These are phyloP conservation scores for Sclerotinia glacialis DNA, from an alignment of 2,329 filamentous ascomycete species.

Conservation along the genomic window DNA sequence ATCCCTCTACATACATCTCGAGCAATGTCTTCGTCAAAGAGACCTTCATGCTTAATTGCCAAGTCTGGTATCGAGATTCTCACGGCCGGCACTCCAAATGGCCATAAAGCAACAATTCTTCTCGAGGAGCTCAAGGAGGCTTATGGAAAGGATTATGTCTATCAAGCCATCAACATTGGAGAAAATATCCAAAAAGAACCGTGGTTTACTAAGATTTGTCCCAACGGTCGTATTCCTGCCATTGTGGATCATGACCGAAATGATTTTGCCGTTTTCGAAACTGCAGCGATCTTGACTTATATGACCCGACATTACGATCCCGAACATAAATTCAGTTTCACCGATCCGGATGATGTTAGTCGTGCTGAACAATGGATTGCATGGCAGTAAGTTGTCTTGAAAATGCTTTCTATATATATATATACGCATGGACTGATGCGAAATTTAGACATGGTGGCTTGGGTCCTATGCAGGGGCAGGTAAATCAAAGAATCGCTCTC, in stretches of 20 bases:
- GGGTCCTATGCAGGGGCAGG: constrained; percentile 35
- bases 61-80: constrained; percentile 64
- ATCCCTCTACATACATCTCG: constrained; percentile 12
- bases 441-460: constrained; percentile 12
- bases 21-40: constrained; percentile 31
- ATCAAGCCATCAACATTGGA: constrained; percentile 56
- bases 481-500: too few relatives aligned
- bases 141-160: constrained; percentile 59
- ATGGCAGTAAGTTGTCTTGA: constrained; percentile 49
- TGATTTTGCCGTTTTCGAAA: constrained; percentile 68
- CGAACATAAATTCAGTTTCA: constrained; percentile 64
- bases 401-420: neutral
- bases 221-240: constrained; percentile 64
- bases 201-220: constrained; percentile 61
- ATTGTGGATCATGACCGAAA: constrained; percentile 64
- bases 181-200: constrained; percentile 65
- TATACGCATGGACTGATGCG: constrained; percentile 5
- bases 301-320: constrained; percentile 69
- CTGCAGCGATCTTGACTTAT: constrained; percentile 70
- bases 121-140: constrained; percentile 66
- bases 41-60: constrained; percentile 56
- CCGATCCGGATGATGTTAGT: constrained; percentile 47
- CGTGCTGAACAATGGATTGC: constrained; percentile 60
- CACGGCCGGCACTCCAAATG: constrained; percentile 55
- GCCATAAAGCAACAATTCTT: constrained; percentile 57